phyloP scores from a whole-genome alignment of 2,329 filamentous ascomycete genomes.

The Exophiala spinifera region DNA sequence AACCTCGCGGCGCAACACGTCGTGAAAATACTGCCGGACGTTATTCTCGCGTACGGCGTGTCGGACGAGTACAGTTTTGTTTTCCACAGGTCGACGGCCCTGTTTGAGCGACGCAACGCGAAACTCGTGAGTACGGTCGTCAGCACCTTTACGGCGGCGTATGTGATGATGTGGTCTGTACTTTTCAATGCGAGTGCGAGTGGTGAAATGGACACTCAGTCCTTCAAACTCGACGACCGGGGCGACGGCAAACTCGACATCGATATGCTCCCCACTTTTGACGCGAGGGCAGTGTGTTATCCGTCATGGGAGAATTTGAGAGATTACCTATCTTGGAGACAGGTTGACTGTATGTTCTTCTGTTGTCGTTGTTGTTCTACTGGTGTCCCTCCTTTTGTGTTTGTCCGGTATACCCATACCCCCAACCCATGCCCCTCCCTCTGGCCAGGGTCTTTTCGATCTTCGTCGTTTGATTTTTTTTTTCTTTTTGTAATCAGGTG shows the following conservation, averaged over 20 bases:
- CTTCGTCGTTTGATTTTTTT: no score
- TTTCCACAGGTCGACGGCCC: constrained; percentile 73
- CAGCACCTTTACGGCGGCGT: constrained; percentile 90
- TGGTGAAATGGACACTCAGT: no score
- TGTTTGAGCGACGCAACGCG: constrained; percentile 84
- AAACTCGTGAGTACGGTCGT: constrained; percentile 90
- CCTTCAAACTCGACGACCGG: no score
- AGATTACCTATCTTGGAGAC: constrained; percentile 96
- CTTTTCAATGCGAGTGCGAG: no score
- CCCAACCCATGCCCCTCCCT: no score
- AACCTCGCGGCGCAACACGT: constrained; percentile 86
- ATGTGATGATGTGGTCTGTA: constrained; percentile 69
- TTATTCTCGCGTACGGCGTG: constrained; percentile 84
- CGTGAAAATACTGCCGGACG: constrained; percentile 76
- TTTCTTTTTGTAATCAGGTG: no score
- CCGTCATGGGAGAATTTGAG: constrained; percentile 76
- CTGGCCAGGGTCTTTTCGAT: no score
- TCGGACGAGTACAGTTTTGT: constrained; percentile 96
- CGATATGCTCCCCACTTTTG: constrained; percentile 77
- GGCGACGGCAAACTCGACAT: constrained; percentile 51
- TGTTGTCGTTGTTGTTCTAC: no score
- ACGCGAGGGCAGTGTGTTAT: constrained; percentile 87
- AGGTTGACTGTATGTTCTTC: constrained; percentile 76
- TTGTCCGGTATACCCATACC: no score
- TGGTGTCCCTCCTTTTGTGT: no score